These are phyloP conservation scores for Pseudopediastrum boryanum DNA, from an alignment of 139 green algal genomes.

Conservation along the genomic window DNA sequence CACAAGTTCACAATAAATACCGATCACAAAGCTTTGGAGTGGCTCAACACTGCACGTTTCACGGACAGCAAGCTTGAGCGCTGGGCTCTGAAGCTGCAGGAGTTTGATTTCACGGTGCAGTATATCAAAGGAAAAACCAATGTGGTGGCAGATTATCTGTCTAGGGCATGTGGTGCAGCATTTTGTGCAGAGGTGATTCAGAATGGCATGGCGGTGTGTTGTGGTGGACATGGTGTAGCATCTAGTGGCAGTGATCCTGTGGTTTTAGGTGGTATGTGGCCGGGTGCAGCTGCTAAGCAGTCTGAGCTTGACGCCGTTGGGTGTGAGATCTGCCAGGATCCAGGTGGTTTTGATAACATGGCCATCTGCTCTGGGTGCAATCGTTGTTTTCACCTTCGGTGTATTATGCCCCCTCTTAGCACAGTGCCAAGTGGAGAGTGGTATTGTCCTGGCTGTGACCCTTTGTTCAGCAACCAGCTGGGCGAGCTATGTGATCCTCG, in stretches of 20 bases:
- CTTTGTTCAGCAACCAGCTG: slow-evolving; percentile 21
- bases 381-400: slow-evolving; percentile 19
- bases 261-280: too few species aligned
- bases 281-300: neutral
- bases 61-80: slow-evolving; percentile 33
- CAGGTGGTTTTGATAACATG: slow-evolving; percentile 35
- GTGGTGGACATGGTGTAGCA: neutral
- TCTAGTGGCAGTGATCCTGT: too few species aligned
- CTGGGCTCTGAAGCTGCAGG: slow-evolving; percentile 37
- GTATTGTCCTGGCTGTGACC: slow-evolving; percentile 26
- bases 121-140: slow-evolving; percentile 32
- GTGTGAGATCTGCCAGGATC: slow-evolving; percentile 1
- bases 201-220: too few species aligned
- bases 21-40: slow-evolving; percentile 32
- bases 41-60: slow-evolving; percentile 28
- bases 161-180: neutral
- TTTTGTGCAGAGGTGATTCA: neutral
- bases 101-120: slow-evolving; percentile 32
- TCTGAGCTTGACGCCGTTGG: slow-evolving; percentile 7
- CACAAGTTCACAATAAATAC: slow-evolving; percentile 15
- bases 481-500: slow-evolving; percentile 1
- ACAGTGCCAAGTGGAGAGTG: slow-evolving; percentile 30
- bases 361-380: slow-evolving; percentile 26
- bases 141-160: slow-evolving; percentile 35
- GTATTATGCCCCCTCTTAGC: slow-evolving; percentile 14